Evolutionary conservation across 73 alveolate species (phyloP).

Genomic region (Paramecium biaurelia): DNA sequence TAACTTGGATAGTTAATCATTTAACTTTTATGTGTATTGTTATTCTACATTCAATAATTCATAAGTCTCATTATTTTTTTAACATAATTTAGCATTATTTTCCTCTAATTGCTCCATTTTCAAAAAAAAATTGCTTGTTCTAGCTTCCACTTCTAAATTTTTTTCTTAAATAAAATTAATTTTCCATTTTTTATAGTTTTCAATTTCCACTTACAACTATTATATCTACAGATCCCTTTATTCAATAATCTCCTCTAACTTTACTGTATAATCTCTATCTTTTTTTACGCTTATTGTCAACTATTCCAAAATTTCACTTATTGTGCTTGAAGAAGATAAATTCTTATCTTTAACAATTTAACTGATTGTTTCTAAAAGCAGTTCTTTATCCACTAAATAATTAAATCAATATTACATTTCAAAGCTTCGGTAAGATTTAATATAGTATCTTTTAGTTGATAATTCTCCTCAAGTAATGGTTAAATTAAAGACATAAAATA

Average conservation of each 20-base stretch:
- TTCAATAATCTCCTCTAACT: neutral
- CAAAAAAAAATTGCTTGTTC: neutral
- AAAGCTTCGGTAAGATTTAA: slow-evolving; percentile 11
- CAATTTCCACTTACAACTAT: neutral
- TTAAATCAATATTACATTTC: neutral
- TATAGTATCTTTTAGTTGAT: slow-evolving; percentile 31
- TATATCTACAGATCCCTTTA: neutral
- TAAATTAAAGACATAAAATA: neutral
- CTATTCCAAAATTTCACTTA: neutral
- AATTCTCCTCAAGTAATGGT: slow-evolving; percentile 36
- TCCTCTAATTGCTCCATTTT: neutral
- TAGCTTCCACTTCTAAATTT: neutral
- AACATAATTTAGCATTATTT: neutral
- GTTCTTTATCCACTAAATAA: slow-evolving; percentile 28
- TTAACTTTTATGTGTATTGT: neutral
- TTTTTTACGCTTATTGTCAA: neutral
- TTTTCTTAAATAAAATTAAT: neutral
- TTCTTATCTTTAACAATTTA: neutral
- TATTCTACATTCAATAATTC: neutral
- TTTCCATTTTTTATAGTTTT: neutral
- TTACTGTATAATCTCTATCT: neutral
- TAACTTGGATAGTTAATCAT: neutral
- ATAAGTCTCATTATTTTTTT: neutral
- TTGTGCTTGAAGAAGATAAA: neutral
- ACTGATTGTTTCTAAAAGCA: neutral